Evolutionary conservation across 1,139 yeast genomes (phyloP), one percentile per base, ranked within the genome.

Genomic region (Pichiaceae sp.): DNA sequence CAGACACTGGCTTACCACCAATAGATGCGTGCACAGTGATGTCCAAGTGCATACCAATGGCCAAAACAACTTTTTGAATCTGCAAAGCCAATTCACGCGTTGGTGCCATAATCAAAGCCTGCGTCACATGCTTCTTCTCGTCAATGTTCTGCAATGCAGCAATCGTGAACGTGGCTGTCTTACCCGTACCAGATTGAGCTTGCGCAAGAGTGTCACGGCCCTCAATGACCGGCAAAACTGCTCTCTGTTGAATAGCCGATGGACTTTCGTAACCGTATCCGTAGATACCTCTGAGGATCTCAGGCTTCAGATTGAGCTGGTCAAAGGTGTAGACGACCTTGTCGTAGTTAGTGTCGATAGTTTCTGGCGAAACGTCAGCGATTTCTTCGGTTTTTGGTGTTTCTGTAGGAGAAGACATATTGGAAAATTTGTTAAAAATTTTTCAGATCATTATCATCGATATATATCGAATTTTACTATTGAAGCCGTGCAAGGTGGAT

Each of bases 111-210:
- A 91, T 87, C 66, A 91, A 76, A 56, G 96, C 96, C 72, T 84
- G 95, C 56, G 93, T 86, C 60, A 80, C 65, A 68, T 79, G 78
- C 60, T 75, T 73, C 60, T 62, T 71, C 59, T 70, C 78, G 64
- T 86, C 95, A 54, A 87, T 81, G 75, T 87, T 84, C 75, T 89
- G 96, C 65, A 91, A 76, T 56, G 95, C 91, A 56, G 96, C 83
- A 57, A 91, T 89, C 64, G 97, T 82, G 79, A 91, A 91, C 52
- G 98, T 91, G 60, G 97, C 98, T 47, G 98, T 91, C 75, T 91
- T 91, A 80, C 98, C 98, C 50, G 98, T 91, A 80, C 98, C 98
- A 39, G 97, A 89, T 75, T 91, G 98, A 53, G 97, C 96, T 70
- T 91, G 98, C 52, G 97, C 98, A 59, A 91, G 78, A 42, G 89